Percentiles rank a stretch among this genome's conserved stretches.
Evolutionary conservation across 108 stramenopile genomes (phyloP).

Genomic region (Skeletonema potamos): DNA sequence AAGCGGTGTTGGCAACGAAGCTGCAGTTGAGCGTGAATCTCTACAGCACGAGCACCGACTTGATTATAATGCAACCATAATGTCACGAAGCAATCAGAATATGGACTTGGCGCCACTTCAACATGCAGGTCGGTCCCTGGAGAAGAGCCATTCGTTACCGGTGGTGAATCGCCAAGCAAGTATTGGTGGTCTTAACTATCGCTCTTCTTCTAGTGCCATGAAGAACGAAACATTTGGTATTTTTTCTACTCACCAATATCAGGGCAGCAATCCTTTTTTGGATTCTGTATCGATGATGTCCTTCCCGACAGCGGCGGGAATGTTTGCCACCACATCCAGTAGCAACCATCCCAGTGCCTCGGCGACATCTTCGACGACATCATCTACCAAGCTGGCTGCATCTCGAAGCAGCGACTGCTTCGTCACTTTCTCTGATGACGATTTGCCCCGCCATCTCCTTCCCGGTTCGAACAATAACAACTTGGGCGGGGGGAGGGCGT

Average conservation of each 20-base stretch:
- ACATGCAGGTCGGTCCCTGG: neutral
- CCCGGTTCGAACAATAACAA: neutral
- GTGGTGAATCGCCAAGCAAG: neutral
- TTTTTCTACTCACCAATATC: neutral
- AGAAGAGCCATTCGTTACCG: neutral
- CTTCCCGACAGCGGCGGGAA: neutral
- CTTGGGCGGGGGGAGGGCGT: neutral
- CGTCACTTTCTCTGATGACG: neutral
- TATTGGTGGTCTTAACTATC: neutral
- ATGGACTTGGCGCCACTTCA: neutral
- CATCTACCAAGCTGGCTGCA: neutral
- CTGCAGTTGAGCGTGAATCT: neutral
- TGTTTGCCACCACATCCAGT: neutral
- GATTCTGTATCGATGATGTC: neutral
- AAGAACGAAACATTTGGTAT: neutral
- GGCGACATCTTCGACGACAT: neutral
- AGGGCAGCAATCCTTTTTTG: neutral
- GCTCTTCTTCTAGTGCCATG: neutral
- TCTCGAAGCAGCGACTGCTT: neutral
- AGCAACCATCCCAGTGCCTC: neutral
- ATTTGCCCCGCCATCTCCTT: neutral
- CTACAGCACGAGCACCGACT: neutral
- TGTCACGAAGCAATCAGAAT: neutral
- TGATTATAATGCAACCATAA: neutral
- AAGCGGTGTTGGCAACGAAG: neutral